A percentile compares a stretch with the other conserved stretches of the same genome.
These are phyloP conservation scores for Carex kokanica DNA, from an alignment of 176 grass and related monocot species.

Conservation along the genomic window DNA sequence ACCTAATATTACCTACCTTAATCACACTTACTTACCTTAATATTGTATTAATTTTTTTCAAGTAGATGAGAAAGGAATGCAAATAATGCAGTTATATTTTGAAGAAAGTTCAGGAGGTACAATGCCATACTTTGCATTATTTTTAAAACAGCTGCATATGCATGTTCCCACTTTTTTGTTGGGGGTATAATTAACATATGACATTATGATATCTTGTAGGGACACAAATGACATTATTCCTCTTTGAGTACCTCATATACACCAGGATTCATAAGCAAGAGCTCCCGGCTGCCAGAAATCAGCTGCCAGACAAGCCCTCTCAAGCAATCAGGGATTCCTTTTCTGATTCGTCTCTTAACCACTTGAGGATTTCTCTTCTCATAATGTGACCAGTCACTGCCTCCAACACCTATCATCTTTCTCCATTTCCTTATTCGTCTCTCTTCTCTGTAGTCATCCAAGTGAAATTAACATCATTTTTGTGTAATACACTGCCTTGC, in stretches of 20 bases:
- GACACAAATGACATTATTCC: not conserved
- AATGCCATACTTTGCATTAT: not conserved
- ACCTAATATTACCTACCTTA: no score
- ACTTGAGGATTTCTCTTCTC: constrained; percentile 82
- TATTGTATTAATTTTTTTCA: not conserved
- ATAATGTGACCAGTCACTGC: constrained; percentile 92
- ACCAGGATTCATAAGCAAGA: constrained; percentile 79
- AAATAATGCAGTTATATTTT: not conserved
- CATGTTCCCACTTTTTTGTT: not conserved
- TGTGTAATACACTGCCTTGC: constrained; percentile 2
- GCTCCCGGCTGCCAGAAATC: constrained; percentile 93
- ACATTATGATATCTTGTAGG: constrained; percentile 8
- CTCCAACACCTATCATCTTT: constrained; percentile 96
- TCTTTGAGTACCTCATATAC: constrained; percentile 77
- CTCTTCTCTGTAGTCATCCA: constrained; percentile 53
- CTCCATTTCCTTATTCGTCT: constrained; percentile 92
- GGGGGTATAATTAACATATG: not conserved
- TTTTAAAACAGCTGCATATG: not conserved
- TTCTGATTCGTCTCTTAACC: constrained; percentile 85
- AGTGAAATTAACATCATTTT: constrained; percentile 15
- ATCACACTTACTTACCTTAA: not conserved
- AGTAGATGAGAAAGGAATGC: not conserved
- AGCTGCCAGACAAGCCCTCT: constrained; percentile 97
- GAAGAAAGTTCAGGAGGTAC: not conserved
- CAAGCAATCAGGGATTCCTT: constrained; percentile 96